Conservation (phyloP, 768 basidiomycete genomes). For the Rhodotorula kratochvilovae region DNA sequence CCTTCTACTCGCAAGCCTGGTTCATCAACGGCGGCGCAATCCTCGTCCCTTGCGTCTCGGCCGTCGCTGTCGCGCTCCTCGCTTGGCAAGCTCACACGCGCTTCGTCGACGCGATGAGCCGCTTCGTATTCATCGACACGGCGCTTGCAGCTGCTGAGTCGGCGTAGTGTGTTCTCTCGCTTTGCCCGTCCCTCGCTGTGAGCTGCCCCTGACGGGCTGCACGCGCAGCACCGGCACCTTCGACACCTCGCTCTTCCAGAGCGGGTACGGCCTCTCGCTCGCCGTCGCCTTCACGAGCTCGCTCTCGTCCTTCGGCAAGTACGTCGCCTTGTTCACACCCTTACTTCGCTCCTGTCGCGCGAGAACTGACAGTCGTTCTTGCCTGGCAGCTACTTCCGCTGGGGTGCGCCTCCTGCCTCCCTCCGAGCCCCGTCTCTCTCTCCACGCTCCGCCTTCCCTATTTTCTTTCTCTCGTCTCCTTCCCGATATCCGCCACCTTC, state of each 20-base stretch:
- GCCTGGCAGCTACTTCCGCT: conserved; percentile 17
- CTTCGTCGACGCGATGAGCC: not conserved
- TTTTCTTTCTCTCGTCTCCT: too few species aligned
- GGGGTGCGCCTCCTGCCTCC: not conserved
- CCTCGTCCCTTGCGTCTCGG: not conserved
- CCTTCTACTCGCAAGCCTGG: conserved; percentile 10
- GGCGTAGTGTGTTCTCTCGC: not conserved
- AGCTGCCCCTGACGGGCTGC: not conserved
- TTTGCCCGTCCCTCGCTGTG: too few species aligned
- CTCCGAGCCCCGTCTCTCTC: fast-evolving
- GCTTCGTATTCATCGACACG: not conserved
- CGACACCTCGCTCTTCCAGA: not conserved
- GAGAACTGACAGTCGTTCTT: not conserved
- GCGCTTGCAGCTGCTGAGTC: not conserved
- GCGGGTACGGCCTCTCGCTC: not conserved
- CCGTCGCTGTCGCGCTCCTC: not conserved
- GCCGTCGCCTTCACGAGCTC: not conserved
- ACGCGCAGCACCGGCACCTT: conserved; percentile 9
- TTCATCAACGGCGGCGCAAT: conserved; percentile 16
- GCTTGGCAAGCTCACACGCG: not conserved
- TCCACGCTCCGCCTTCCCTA: too few species aligned
- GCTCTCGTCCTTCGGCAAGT: conserved; percentile 10
- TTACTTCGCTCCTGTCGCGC: too few species aligned
- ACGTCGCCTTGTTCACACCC: not conserved
- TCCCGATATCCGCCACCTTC: too few species aligned